Evolutionary conservation across 306 rosid species (phyloP).

Genomic region (Arachis hypogaea): DNA sequence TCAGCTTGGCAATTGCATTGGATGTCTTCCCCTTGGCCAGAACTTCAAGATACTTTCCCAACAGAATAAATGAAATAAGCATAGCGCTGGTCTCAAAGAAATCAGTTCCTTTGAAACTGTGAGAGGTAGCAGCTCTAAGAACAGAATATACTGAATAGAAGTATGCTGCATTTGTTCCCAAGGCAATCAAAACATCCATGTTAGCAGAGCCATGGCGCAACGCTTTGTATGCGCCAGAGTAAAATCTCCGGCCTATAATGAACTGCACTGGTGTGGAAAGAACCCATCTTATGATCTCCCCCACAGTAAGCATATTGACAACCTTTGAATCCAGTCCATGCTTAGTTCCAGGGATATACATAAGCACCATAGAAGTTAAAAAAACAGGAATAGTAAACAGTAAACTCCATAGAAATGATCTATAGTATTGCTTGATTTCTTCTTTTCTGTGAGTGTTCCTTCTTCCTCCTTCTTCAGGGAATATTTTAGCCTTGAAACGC

Average conservation of each 20-base stretch:
- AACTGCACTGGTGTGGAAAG: constrained; percentile 77
- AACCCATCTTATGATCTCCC: constrained; percentile 65
- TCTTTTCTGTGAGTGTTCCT: constrained; percentile 45
- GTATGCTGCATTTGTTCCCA: constrained; percentile 88
- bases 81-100: constrained; percentile 83
- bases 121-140: constrained; percentile 55
- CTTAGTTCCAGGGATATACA: constrained; percentile 65
- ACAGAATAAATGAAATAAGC: constrained; percentile 74
- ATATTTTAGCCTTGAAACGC: constrained; percentile 60
- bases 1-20: constrained; percentile 77
- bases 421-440: constrained; percentile 61
- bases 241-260: constrained; percentile 68
- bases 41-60: constrained; percentile 80
- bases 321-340: constrained; percentile 52
- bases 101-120: constrained; percentile 62
- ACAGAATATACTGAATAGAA: constrained; percentile 68
- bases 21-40: constrained; percentile 83
- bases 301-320: constrained; percentile 62
- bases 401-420: constrained; percentile 63
- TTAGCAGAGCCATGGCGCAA: constrained; percentile 69
- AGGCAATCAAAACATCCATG: constrained; percentile 78
- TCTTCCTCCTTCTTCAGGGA: constrained; percentile 54
- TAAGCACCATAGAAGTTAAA: constrained; percentile 74
- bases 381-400: constrained; percentile 68
- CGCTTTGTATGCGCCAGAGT: constrained; percentile 66